Conservation (phyloP, 148 eudicot species). For the Suaeda aralocaspica region DNA sequence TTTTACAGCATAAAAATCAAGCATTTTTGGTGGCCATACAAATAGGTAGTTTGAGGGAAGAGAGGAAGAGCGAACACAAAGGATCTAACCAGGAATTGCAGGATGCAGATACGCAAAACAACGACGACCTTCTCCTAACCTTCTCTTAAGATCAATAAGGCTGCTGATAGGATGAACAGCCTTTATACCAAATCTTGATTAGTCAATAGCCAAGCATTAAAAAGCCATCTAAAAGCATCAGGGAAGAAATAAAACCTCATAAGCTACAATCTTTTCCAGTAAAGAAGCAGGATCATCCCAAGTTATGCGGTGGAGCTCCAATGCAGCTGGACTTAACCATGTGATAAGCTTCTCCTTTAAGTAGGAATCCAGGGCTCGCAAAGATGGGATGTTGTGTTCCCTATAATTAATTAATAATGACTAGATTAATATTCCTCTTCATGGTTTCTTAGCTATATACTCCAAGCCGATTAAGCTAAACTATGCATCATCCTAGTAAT, state of each 20-base stretch:
- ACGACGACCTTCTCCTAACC: slow-evolving; percentile 86
- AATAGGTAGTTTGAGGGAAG: neutral
- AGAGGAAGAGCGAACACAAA: neutral
- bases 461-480: neutral
- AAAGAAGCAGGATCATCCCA: slow-evolving; percentile 98
- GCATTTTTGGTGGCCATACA: slow-evolving; percentile 3
- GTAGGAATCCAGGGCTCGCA: slow-evolving; percentile 86
- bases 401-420: slow-evolving; percentile 45
- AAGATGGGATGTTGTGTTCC: slow-evolving; percentile 67
- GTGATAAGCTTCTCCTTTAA: slow-evolving; percentile 88
- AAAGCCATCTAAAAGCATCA: slow-evolving; percentile 7
- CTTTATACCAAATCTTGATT: slow-evolving; percentile 39
- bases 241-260: slow-evolving; percentile 54
- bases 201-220: slow-evolving; percentile 21
- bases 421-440: neutral
- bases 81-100: slow-evolving; percentile 83
- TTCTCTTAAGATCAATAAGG: slow-evolving; percentile 89
- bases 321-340: slow-evolving; percentile 95
- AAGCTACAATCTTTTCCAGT: slow-evolving; percentile 90
- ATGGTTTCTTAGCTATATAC: neutral
- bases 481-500: neutral
- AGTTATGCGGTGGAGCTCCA: slow-evolving; percentile 83
- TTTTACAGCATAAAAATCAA: neutral
- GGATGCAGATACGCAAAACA: slow-evolving; percentile 97
- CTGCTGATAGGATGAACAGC: slow-evolving; percentile 99